Base-by-base conservation (phyloP, 495 filamentous ascomycete species). In the Talaromyces trachyspermus region DNA sequence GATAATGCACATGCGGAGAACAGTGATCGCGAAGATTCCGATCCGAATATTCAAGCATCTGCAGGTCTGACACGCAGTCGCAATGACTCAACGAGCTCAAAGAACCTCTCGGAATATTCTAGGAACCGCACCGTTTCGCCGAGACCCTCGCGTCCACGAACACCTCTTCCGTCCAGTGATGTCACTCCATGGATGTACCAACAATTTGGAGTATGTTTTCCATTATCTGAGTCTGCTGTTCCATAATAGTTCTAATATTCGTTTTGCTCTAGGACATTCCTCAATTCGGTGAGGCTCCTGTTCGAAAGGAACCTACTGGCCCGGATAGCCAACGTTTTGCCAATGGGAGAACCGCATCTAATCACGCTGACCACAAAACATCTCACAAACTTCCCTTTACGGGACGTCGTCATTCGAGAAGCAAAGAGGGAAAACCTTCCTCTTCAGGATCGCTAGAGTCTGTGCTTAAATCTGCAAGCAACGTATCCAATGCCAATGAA, bases 141-240 rank as follows among this genome's bases (percentile, higher is more conserved):
- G 5, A 70, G 74, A 20, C 72, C 68, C 32, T 86, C 87, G 4
- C 71, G 88, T 43, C 86, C 90, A 46, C 75, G 85, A 35, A 91
- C 83, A 15, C 87, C 91, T n/a, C 71, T 88, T 32, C 88, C 89
- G 26, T 89, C 90, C 11, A 90, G 86, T 57, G 92, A 97, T 57
- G 88, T 98, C 41, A 90, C 91, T 18, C 92, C 92, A 10, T 98
- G 95, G 79, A 70, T 94, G 36, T 97, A 90, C 64, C 92, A 98
- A 66, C 88, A 92, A 59, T 80, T 76, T 52, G 81, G 89, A 61
- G 84, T 86, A 63, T 68, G 80, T 65, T 54, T 32, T 49, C 44
- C 29, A 32, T 54, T 48, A 36, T 37, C n/a, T n/a, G n/a, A 49
- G 44, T 8, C 18, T 53, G 50, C 24, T 11, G 14, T 33, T 19